Evolutionary conservation across 2,329 filamentous ascomycete genomes (phyloP).

Genomic region (Pseudogymnoascus sp.): DNA sequence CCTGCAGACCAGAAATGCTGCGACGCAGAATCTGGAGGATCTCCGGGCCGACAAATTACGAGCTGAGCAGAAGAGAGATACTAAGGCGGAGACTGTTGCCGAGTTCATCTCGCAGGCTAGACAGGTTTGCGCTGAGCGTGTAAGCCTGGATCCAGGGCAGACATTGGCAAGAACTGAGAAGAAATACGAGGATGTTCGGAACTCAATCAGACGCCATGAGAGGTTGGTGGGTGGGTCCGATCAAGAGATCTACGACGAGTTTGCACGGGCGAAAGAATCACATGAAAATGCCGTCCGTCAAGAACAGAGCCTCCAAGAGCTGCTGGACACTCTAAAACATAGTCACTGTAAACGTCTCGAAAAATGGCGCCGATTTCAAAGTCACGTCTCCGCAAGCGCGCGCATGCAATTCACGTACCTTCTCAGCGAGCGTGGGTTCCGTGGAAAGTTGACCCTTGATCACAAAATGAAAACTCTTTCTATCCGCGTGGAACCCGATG

Average conservation of each 20-base stretch:
- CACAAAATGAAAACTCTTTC: conserved; percentile 67
- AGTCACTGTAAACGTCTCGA: conserved; percentile 61
- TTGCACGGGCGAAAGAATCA: conserved; percentile 31
- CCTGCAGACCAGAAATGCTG: conserved; percentile 54
- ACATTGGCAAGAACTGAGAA: conserved; percentile 47
- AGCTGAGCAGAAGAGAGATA: conserved; percentile 40
- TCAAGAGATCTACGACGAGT: conserved; percentile 49
- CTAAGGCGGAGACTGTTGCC: conserved; percentile 39
- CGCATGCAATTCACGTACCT: conserved; percentile 82
- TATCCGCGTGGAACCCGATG: conserved; percentile 64
- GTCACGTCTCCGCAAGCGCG: conserved; percentile 76
- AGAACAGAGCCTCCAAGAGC: conserved; percentile 36
- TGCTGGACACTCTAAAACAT: conserved; percentile 38
- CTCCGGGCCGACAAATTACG: conserved; percentile 37
- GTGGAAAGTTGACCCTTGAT: conserved; percentile 70
- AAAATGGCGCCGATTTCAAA: conserved; percentile 75
- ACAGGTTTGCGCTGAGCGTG: conserved; percentile 43
- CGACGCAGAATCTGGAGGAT: conserved; percentile 42
- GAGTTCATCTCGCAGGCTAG: conserved; percentile 48
- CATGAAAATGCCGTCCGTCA: conserved; percentile 36
- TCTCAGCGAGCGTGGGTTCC: conserved; percentile 80
- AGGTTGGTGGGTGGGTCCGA: conserved; percentile 46
- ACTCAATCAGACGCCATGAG: conserved; percentile 27
- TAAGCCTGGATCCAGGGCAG: conserved; percentile 56
- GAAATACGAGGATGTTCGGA: conserved; percentile 45